phyloP scores from a whole-genome alignment of 129 eudicot genomes.

The Chrysanthemum seticuspe region DNA sequence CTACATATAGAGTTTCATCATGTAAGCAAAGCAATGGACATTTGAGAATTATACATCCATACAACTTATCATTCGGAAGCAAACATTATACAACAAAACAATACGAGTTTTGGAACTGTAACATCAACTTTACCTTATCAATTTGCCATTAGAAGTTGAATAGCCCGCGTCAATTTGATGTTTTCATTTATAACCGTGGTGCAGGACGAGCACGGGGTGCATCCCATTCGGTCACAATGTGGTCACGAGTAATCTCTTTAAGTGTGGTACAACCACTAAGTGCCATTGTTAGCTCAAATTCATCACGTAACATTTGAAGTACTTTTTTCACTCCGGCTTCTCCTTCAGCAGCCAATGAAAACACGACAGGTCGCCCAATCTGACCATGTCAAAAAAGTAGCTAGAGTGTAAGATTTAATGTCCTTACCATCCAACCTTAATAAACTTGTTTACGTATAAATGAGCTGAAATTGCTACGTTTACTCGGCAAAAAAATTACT shows the following conservation, averaged over 20 bases:
- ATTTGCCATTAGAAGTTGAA: slow-evolving; percentile 4
- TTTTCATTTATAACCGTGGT: slow-evolving; percentile 46
- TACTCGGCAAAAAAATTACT: background rate
- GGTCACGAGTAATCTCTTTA: slow-evolving; percentile 71
- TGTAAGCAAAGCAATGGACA: slow-evolving; percentile 22
- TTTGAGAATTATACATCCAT: slow-evolving; percentile 24
- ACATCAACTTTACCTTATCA: slow-evolving; percentile 35
- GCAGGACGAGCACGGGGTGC: slow-evolving; percentile 55
- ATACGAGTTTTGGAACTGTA: slow-evolving; percentile 25
- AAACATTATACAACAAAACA: slow-evolving; percentile 33
- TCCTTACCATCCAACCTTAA: too few species aligned
- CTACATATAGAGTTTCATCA: background rate
- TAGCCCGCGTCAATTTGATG: slow-evolving; percentile 8
- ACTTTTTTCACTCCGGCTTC: slow-evolving; percentile 92
- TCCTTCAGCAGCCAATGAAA: slow-evolving; percentile 91
- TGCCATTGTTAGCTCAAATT: slow-evolving; percentile 94
- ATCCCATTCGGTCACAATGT: slow-evolving; percentile 84
- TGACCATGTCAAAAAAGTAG: slow-evolving; percentile 9
- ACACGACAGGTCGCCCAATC: slow-evolving; percentile 91
- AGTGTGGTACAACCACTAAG: slow-evolving; percentile 82
- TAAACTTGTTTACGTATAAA: background rate
- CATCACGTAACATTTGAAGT: slow-evolving; percentile 85
- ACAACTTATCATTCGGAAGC: slow-evolving; percentile 26
- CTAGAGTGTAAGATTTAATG: background rate
- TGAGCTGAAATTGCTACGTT: background rate